Conservation (phyloP, 768 basidiomycete genomes). For the Lactifluus pinguis region DNA sequence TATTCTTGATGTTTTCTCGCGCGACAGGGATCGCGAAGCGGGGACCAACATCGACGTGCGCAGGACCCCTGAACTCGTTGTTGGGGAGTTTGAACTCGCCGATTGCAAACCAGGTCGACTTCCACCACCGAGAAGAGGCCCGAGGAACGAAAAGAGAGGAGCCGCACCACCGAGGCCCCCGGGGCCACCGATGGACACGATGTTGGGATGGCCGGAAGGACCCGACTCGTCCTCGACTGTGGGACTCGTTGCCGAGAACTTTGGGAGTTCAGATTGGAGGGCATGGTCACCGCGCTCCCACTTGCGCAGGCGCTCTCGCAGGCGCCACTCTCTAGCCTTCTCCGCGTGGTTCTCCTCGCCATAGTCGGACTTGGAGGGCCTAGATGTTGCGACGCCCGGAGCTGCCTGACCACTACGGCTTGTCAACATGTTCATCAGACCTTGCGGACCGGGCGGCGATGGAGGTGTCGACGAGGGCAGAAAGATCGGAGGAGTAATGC, state of each 20-base stretch:
- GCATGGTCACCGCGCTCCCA: conserved; percentile 62
- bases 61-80: conserved; percentile 41
- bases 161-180: conserved; percentile 28
- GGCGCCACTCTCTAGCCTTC: conserved; percentile 59
- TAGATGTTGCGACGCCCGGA: conserved; percentile 27
- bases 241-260: conserved; percentile 29
- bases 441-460: conserved; percentile 25
- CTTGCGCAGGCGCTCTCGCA: conserved; percentile 58
- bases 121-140: conserved; percentile 19
- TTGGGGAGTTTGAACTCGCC: conserved; percentile 8
- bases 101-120: conserved; percentile 18
- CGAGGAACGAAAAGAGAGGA: conserved; percentile 29
- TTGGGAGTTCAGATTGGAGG: conserved; percentile 57
- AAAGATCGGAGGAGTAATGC: conserved; percentile 72
- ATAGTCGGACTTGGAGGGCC: conserved; percentile 43
- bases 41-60: conserved; percentile 67
- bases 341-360: conserved; percentile 59
- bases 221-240: conserved; percentile 31
- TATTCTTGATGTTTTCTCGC: conserved; percentile 51
- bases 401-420: conserved; percentile 32
- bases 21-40: conserved; percentile 38
- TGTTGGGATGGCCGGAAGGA: conserved; percentile 26
- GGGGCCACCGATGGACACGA: conserved; percentile 41
- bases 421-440: conserved; percentile 39
- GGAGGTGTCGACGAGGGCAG: conserved; percentile 31